Conservation (phyloP, 306 rosid genomes). For the Citrullus colocynthis region DNA sequence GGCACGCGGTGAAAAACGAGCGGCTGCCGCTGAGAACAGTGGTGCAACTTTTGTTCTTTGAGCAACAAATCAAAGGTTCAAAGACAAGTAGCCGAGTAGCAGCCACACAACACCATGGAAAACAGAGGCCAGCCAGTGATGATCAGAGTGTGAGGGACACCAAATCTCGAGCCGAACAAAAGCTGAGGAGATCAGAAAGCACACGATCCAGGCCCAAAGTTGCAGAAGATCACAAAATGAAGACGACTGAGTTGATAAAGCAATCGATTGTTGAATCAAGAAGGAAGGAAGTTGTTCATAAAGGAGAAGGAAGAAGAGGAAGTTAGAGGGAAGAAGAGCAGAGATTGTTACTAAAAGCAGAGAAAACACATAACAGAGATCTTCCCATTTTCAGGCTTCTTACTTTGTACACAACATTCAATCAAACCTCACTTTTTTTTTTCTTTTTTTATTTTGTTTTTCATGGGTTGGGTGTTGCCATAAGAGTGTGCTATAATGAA, state of each 20-base stretch:
- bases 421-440: no score
- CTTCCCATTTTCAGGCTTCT: no score
- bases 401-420: no score
- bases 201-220: neutral
- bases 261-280: neutral
- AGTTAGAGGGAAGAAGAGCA: neutral
- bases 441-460: no score
- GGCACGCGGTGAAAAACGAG: conserved; percentile 13
- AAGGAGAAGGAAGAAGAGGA: neutral
- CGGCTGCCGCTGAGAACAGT: conserved; percentile 13
- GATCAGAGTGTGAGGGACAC: neutral
- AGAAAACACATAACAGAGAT: neutral
- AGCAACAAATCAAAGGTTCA: neutral
- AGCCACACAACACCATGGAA: neutral
- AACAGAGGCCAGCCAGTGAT: neutral
- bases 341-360: neutral
- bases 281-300: neutral
- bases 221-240: neutral
- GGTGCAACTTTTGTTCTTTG: conserved; percentile 11
- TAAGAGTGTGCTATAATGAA: no score
- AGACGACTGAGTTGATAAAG: neutral
- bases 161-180: neutral
- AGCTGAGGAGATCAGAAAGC: neutral
- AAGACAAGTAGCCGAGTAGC: neutral
- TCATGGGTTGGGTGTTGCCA: no score